Evolutionary conservation across 2,329 filamentous ascomycete genomes (phyloP), one percentile per base, ranked within the genome.

Genomic region (Cladophialophora carrionii): DNA sequence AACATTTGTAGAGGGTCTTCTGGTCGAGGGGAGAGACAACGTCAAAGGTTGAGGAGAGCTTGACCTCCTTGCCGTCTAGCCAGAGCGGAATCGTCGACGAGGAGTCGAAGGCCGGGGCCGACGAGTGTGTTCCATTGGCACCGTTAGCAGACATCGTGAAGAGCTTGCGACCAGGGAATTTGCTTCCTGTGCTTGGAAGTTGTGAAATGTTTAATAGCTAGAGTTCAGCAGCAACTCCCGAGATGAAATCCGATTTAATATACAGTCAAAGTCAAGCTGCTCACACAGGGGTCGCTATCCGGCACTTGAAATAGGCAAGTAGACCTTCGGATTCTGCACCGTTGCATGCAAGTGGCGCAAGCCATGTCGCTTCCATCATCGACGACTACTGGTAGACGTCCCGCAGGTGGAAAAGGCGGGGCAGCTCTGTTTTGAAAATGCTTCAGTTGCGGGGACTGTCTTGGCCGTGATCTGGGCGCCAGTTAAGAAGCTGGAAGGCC

Each of bases 1-100:
- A 85, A 63, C 82, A 81, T 68, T 84, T 79, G 73, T 87, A 80
- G 46, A 86, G 74, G 14, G 84, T 73, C 74, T 85, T 71, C 76
- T 85, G 72, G 56, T 81, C 81, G 8, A 76, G 73, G 2, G 89
- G 89, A 57, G 81, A 85, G 68, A 81, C 77, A 41, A 91, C 83
- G 57, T 77, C 74, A 71, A 81, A 80, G 29, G 77, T 75, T 55
- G 73, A 73, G 6, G 77, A 72, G 9, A 78, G 78, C 49, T 75
- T 73, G 41, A 79, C 69, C 43, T 78, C 75, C 64, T 80, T 74
- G 67, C 79, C 79, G 62, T 80, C 76, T 65, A 82, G 77, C 57
- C 80, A 75, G 37, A 81, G 74, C 32, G 79, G 79, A 34, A 79
- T 71, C 66, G 65, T 71, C 22, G 71, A 72, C 4, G 68, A 69